phyloP scores from a whole-genome alignment of 305 asterid species.

The Fraxinus albicans region DNA sequence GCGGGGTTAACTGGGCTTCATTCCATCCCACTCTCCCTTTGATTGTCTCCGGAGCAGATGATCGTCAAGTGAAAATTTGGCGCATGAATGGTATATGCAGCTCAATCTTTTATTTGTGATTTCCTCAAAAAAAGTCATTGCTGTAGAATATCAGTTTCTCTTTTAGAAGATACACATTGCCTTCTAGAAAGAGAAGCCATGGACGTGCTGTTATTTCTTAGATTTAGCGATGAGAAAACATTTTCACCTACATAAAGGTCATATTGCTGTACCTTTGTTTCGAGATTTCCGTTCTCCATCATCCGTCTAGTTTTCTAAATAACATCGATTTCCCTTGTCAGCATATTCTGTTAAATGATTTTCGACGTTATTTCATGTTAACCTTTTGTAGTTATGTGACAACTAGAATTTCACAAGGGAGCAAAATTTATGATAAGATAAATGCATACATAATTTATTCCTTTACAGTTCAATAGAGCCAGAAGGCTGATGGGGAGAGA shows the following conservation, averaged over 20 bases:
- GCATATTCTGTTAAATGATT: neutral
- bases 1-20: conserved; percentile 62
- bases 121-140: neutral
- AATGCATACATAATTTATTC: neutral
- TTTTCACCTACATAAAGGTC: neutral
- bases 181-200: neutral
- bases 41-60: conserved; percentile 59
- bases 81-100: conserved; percentile 50
- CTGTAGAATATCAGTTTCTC: neutral
- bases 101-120: neutral
- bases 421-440: neutral
- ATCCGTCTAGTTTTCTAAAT: neutral
- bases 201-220: neutral
- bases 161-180: neutral
- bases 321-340: neutral
- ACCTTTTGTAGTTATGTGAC: neutral
- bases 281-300: neutral
- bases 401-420: neutral
- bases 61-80: conserved; percentile 62
- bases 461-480: neutral
- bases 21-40: conserved; percentile 62
- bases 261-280: neutral
- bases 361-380: neutral
- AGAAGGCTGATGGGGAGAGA: neutral
- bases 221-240: conserved; percentile 7